These are phyloP conservation scores for Suhomyces panamericanus DNA, from an alignment of 1,139 yeast species.

Conservation along the genomic window DNA sequence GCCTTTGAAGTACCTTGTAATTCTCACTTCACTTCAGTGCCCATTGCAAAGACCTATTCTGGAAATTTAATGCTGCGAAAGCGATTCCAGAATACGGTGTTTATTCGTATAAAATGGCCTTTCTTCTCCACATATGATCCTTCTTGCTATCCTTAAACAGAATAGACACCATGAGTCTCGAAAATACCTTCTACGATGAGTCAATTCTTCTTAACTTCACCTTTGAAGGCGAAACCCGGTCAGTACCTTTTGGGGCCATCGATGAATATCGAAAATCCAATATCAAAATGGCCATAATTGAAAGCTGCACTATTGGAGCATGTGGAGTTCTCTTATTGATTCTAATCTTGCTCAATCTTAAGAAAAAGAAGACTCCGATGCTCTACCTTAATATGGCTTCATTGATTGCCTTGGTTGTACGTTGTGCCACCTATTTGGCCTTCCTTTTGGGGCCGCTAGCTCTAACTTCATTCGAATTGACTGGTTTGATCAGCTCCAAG, in stretches of 20 bases:
- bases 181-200: constrained; percentile 7
- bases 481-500: constrained; percentile 38
- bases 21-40: too few species aligned
- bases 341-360: constrained; percentile 38
- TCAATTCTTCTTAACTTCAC: constrained; percentile 17
- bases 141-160: too few species aligned
- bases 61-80: too few species aligned
- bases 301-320: constrained; percentile 33
- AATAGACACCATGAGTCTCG: neutral
- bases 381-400: constrained; percentile 67
- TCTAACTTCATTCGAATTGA: constrained; percentile 49
- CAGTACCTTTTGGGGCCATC: constrained; percentile 14
- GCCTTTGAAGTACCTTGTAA: too few species aligned
- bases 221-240: constrained; percentile 11
- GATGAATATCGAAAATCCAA: constrained; percentile 13
- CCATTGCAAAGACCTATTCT: too few species aligned
- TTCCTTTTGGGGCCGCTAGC: constrained; percentile 55
- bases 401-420: constrained; percentile 54
- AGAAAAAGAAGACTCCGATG: constrained; percentile 59
- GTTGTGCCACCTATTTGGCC: constrained; percentile 57
- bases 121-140: too few species aligned
- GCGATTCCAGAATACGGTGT: too few species aligned
- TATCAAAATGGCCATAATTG: constrained; percentile 18
- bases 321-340: constrained; percentile 26
- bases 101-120: too few species aligned